A percentile compares a stretch with the other conserved stretches of the same genome.
Conservation (phyloP, 306 rosid species). For the Cucurbita argyrosperma region DNA sequence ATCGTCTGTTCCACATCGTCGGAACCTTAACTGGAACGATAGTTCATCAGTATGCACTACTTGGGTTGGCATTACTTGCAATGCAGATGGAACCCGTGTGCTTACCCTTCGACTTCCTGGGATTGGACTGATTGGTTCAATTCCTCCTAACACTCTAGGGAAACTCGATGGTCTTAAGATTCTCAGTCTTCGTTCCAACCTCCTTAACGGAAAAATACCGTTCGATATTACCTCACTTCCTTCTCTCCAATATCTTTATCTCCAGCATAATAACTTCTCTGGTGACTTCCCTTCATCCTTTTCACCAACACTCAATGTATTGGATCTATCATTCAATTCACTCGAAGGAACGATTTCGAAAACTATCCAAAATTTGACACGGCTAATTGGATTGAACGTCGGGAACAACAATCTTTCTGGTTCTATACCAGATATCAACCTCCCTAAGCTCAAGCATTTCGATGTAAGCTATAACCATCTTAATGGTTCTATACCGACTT, state of each 20-base stretch:
- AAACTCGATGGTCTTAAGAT: conserved; percentile 50
- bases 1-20: conserved; percentile 49
- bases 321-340: conserved; percentile 77
- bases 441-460: conserved; percentile 39
- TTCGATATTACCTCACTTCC: conserved; percentile 70
- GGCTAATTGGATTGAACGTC: conserved; percentile 52
- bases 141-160: conserved; percentile 62
- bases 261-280: conserved; percentile 72
- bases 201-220: conserved; percentile 54
- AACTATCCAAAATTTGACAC: conserved; percentile 43
- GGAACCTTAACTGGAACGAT: conserved; percentile 41
- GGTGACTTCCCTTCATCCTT: conserved; percentile 65
- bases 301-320: conserved; percentile 41
- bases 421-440: conserved; percentile 51
- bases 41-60: conserved; percentile 36
- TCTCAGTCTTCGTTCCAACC: conserved; percentile 84
- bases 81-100: conserved; percentile 31
- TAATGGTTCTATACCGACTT: conserved; percentile 64
- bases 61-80: conserved; percentile 60
- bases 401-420: conserved; percentile 76
- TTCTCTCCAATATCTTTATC: conserved; percentile 51
- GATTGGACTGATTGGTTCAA: conserved; percentile 58
- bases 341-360: conserved; percentile 52
- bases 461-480: conserved; percentile 74
- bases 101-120: conserved; percentile 62